Base-by-base conservation (phyloP, 352 stramenopile genomes). In the Globisporangium ultimum region DNA sequence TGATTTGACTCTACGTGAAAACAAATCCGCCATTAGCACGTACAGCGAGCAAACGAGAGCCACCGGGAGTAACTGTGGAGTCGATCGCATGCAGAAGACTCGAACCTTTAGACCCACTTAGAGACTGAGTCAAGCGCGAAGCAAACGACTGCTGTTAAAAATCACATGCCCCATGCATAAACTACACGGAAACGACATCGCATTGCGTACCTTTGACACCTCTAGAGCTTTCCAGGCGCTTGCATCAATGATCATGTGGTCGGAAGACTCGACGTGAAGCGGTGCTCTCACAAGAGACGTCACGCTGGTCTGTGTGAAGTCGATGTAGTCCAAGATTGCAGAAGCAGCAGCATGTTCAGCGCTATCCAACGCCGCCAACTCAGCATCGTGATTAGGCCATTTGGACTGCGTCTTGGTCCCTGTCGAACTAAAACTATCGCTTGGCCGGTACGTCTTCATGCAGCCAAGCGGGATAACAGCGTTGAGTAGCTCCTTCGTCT, bases 241-340 rank as follows among this genome's bases (percentile, higher is more conserved):
- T 0, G 74, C 58, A 43, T 92, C 82, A 45, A 92, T 90, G 58
- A 92, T 84, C 82, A 92, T 92, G 58, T 88, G 78, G 48, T 88
- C 75, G 0, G 73, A 81, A 21, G 68, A 83, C 54, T 88, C 76
- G 21, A 91, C 67, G 54, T 89, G 77, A 50, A 84, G 57, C 13
- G 79, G 78, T 21, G 60, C 54, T 2, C 67, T 60, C 17, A 87
- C 67, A 17, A 80, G 60, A 11, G 71, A 55, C 18, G 41, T 67
- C 18, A 48, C 56, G 13, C 60, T 69, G 45, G 76, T 69, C 49
- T 88, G 76, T 1, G 83, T 89, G 57, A 90, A 92, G 11, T 70
- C 48, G 4, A 89, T 68, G 41, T 90, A 92, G 55, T 90, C 77
- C 10, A 88, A 48, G 41, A 92, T 83, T 6, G 82, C 78, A 9